Percentiles rank a stretch among this genome's conserved stretches.
These are phyloP conservation scores for Pelargonium australe DNA, from an alignment of 441 rosid genomes.

Conservation along the genomic window DNA sequence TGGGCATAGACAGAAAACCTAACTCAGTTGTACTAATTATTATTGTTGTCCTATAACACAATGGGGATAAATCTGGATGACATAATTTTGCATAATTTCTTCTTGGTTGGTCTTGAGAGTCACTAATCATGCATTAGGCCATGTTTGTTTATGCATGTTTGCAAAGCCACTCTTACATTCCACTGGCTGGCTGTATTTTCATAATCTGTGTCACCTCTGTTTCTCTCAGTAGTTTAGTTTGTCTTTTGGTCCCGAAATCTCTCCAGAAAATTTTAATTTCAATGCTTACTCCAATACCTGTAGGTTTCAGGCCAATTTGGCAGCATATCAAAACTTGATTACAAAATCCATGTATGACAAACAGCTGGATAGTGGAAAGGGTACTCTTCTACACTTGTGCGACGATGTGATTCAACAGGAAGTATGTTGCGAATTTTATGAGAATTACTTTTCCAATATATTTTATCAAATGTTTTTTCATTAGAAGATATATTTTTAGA, in stretches of 20 bases:
- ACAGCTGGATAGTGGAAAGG: conserved; percentile 77
- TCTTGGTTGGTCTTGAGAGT: too few species aligned
- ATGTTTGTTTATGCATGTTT: too few species aligned
- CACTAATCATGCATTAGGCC: too few species aligned
- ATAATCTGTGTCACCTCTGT: background rate
- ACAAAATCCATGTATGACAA: conserved; percentile 57
- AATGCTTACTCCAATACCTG: background rate
- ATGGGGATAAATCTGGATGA: too few species aligned
- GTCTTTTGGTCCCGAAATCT: background rate
- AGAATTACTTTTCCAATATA: background rate
- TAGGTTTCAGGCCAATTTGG: conserved; percentile 51
- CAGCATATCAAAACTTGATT: conserved; percentile 47
- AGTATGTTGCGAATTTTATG: conserved; percentile 25
- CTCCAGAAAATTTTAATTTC: background rate
- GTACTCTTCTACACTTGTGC: conserved; percentile 76
- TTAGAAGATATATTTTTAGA: background rate
- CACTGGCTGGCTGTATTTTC: background rate
- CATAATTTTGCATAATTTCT: too few species aligned
- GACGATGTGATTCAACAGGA: conserved; percentile 83
- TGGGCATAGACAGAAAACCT: background rate
- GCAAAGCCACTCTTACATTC: too few species aligned
- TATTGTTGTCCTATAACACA: too few species aligned
- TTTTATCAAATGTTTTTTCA: too few species aligned
- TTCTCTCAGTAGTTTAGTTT: background rate
- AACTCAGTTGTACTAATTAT: too few species aligned